Percentiles rank a stretch among this genome's conserved stretches.
Conservation (phyloP, 2,329 filamentous ascomycete species). For the Diaporthe vexans region DNA sequence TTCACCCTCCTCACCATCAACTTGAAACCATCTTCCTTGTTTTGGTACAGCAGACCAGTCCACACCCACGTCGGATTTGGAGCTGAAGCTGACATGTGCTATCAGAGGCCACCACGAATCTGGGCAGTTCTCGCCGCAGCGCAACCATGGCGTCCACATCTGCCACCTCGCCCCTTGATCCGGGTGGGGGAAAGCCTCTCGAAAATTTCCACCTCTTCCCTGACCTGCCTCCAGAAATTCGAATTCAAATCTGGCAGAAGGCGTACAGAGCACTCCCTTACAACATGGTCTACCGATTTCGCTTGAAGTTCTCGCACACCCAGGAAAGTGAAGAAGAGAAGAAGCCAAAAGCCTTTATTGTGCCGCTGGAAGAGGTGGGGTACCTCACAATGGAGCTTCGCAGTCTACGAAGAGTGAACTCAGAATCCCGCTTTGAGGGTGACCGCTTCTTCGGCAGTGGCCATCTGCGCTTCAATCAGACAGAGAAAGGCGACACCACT, state of each 20-base stretch:
- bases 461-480: neutral
- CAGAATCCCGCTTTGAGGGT: neutral
- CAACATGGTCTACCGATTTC: neutral
- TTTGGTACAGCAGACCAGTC: too few relatives aligned
- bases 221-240: neutral
- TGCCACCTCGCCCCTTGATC: too few relatives aligned
- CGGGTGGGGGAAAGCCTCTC: rapidly evolving
- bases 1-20: too few relatives aligned
- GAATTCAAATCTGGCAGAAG: neutral
- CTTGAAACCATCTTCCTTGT: too few relatives aligned
- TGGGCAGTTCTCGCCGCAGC: too few relatives aligned
- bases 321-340: neutral
- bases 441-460: neutral
- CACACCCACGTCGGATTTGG: too few relatives aligned
- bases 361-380: neutral
- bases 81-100: too few relatives aligned
- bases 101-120: too few relatives aligned
- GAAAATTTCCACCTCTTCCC: neutral
- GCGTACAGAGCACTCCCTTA: neutral
- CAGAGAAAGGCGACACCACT: neutral
- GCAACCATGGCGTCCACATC: neutral
- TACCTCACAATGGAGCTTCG: neutral
- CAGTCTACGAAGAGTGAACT: neutral
- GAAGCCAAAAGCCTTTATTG: neutral
- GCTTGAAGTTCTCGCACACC: neutral